These are phyloP conservation scores for Grosmannia huntii DNA, from an alignment of 2,329 filamentous ascomycete species.

Conservation along the genomic window DNA sequence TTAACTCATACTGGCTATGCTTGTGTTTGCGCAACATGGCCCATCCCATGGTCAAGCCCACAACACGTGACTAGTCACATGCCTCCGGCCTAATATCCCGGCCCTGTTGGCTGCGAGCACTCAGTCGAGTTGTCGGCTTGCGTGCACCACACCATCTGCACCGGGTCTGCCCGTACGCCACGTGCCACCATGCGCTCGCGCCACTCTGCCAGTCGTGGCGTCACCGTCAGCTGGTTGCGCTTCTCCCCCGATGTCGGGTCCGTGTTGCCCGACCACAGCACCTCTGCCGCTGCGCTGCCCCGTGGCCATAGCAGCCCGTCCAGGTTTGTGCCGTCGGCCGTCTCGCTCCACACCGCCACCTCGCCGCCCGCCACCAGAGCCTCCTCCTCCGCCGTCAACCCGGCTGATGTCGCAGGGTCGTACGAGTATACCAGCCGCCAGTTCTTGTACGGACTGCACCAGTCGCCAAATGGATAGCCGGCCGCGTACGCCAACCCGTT, in stretches of 20 bases:
- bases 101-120: conserved; percentile 21
- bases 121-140: conserved; percentile 41
- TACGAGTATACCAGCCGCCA: conserved; percentile 75
- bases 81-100: conserved; percentile 4
- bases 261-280: conserved; percentile 63
- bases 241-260: conserved; percentile 51
- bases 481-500: conserved; percentile 37
- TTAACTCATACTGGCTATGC: too few relatives aligned
- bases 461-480: conserved; percentile 64
- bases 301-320: conserved; percentile 71
- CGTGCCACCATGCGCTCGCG: conserved; percentile 60
- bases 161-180: conserved; percentile 49
- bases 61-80: too few relatives aligned
- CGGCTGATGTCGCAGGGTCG: conserved; percentile 46
- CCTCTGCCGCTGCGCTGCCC: conserved; percentile 59
- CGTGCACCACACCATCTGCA: conserved; percentile 63
- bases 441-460: conserved; percentile 67
- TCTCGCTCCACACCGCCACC: conserved; percentile 70
- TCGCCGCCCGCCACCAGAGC: conserved; percentile 70
- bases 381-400: conserved; percentile 46
- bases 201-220: conserved; percentile 59
- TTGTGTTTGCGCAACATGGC: too few relatives aligned
- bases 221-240: conserved; percentile 56
- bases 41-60: too few relatives aligned
- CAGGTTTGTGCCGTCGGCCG: conserved; percentile 60